A percentile compares a stretch with the other conserved stretches of the same genome.
These are phyloP conservation scores for Sophora flavescens DNA, from an alignment of 306 rosid species.

Conservation along the genomic window DNA sequence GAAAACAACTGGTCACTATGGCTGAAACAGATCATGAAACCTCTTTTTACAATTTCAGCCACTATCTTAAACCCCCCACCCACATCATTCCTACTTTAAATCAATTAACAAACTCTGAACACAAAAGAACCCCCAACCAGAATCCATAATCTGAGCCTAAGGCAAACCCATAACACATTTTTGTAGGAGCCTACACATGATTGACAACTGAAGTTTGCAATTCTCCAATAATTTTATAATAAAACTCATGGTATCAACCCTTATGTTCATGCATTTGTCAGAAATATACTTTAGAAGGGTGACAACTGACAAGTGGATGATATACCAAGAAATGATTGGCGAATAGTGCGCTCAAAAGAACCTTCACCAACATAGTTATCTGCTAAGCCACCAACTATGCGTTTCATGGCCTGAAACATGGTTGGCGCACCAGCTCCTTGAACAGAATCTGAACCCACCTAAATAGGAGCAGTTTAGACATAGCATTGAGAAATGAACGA, in stretches of 20 bases:
- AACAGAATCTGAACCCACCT: conserved; percentile 97
- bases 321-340: conserved; percentile 94
- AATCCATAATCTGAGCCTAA: conserved; percentile 1
- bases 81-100: conserved; percentile 1
- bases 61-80: conserved; percentile 3
- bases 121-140: conserved; percentile 5
- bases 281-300: conserved; percentile 29
- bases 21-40: not conserved
- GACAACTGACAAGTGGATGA: conserved; percentile 19
- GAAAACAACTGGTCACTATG: not conserved
- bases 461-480: conserved; percentile 50
- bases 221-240: not conserved
- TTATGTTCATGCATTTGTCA: conserved; percentile 19
- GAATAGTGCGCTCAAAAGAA: conserved; percentile 85
- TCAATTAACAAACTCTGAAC: conserved; percentile 5
- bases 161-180: not conserved
- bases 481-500: conserved; percentile 35
- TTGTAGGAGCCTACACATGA: conserved; percentile 4
- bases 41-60: conserved; percentile 1
- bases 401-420: conserved; percentile 97
- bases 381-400: conserved; percentile 72
- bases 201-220: conserved; percentile 6
- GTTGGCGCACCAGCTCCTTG: conserved; percentile 99
- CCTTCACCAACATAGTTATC: conserved; percentile 71
- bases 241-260: not conserved